These are phyloP conservation scores for Mycena albidolilacea DNA, from an alignment of 768 basidiomycete species.

Conservation along the genomic window DNA sequence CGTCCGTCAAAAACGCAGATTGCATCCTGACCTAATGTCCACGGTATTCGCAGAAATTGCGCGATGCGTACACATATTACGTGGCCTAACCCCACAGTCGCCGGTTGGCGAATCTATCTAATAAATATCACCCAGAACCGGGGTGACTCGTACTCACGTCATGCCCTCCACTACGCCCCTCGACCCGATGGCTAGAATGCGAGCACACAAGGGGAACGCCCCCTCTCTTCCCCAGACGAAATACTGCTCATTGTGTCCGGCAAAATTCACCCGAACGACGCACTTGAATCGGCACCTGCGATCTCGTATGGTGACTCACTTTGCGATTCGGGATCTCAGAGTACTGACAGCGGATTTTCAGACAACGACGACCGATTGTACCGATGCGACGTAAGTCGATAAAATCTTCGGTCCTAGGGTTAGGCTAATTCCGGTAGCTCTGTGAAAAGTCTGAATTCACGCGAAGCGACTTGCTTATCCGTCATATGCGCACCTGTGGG, in stretches of 20 bases:
- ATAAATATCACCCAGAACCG: too few species aligned
- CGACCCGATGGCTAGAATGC: constrained; percentile 47
- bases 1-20: too few species aligned
- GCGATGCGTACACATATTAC: too few species aligned
- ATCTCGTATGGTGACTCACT: constrained; percentile 68
- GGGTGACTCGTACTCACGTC: too few species aligned
- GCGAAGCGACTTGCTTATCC: constrained; percentile 78
- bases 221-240: constrained; percentile 80
- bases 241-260: constrained; percentile 76
- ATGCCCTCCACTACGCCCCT: too few species aligned
- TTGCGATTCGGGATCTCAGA: background rate
- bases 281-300: constrained; percentile 82
- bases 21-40: too few species aligned
- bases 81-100: too few species aligned
- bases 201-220: constrained; percentile 72
- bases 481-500: constrained; percentile 81
- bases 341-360: constrained; percentile 42
- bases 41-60: too few species aligned
- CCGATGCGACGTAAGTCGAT: constrained; percentile 68
- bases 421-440: constrained; percentile 54
- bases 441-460: constrained; percentile 79
- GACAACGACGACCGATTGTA: constrained; percentile 81
- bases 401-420: background rate
- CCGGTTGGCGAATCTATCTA: too few species aligned
- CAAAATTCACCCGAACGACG: constrained; percentile 81